Percentiles rank a stretch among this genome's conserved stretches.
These are phyloP conservation scores for Coemansia sp. DNA, from an alignment of 192 early-diverging fungal species.

Conservation along the genomic window DNA sequence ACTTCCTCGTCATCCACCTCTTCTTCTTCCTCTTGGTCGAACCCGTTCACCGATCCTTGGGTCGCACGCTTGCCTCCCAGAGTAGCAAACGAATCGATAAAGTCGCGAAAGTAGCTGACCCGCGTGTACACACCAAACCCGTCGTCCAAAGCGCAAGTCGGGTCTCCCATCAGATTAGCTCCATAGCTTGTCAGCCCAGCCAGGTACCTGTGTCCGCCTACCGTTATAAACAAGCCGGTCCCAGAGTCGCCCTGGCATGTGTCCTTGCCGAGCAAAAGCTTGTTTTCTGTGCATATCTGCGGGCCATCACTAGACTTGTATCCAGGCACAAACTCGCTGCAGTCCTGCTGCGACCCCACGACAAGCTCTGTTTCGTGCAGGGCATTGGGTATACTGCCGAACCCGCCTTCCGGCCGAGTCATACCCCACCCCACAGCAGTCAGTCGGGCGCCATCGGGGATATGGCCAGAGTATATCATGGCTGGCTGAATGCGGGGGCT, in stretches of 20 bases:
- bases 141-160: conserved; percentile 39
- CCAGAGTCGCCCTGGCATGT: conserved; percentile 52
- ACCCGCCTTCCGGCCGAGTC: conserved; percentile 3
- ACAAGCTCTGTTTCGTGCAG: conserved; percentile 28
- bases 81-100: conserved; percentile 13
- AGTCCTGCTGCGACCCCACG: conserved; percentile 17
- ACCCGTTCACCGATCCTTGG: not conserved
- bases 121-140: conserved; percentile 43
- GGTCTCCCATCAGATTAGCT: conserved; percentile 26
- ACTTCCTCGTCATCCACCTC: not conserved
- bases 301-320: conserved; percentile 43
- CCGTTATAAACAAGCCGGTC: conserved; percentile 26
- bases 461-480: conserved; percentile 19
- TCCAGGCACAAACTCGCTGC: conserved; percentile 22
- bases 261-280: conserved; percentile 28
- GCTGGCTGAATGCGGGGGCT: not conserved
- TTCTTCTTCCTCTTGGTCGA: not conserved
- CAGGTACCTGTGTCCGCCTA: conserved; percentile 13
- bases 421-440: conserved; percentile 42
- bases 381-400: conserved; percentile 9
- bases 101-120: conserved; percentile 28
- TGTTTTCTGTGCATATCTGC: conserved; percentile 47
- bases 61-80: not conserved
- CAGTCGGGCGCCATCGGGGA: conserved; percentile 11
- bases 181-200: conserved; percentile 50